Conservation (phyloP, 2,329 filamentous ascomycete species). For the Verticillium albo-atrum region DNA sequence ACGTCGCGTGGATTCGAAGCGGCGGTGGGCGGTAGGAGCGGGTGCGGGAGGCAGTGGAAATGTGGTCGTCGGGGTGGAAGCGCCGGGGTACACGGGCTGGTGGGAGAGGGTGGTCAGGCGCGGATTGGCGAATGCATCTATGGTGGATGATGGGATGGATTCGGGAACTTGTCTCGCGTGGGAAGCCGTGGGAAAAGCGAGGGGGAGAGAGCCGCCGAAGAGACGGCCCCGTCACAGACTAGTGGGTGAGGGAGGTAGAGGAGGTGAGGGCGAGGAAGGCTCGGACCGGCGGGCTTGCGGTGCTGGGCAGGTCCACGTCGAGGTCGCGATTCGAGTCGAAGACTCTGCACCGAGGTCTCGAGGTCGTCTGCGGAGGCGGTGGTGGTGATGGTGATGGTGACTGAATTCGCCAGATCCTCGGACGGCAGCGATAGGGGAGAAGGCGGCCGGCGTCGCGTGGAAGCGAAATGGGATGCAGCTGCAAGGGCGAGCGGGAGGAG, state of each 20-base stretch:
- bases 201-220: slow-evolving; percentile 36
- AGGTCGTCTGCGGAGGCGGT: not conserved
- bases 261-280: not conserved
- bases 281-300: not conserved
- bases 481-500: not conserved
- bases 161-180: slow-evolving; percentile 22
- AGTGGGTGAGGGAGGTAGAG: not conserved
- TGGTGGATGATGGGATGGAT: slow-evolving; percentile 16
- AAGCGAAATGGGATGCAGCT: not conserved
- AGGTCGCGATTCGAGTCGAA: too few species aligned
- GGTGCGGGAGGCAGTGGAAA: not conserved
- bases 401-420: not conserved
- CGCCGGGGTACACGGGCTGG: slow-evolving; percentile 25
- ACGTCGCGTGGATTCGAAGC: not conserved
- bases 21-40: slow-evolving; percentile 3
- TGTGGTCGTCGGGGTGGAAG: slow-evolving; percentile 2
- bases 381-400: not conserved
- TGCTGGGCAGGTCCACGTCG: not conserved
- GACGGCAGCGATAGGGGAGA: not conserved
- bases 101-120: slow-evolving; percentile 23
- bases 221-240: slow-evolving; percentile 33
- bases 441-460: not conserved
- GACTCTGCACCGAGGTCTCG: not conserved
- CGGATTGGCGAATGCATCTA: slow-evolving; percentile 24
- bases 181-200: slow-evolving; percentile 44